Evolutionary conservation across 768 basidiomycete species (phyloP), one percentile per base, ranked within the genome.

Genomic region (Kwoniella shandongensis): DNA sequence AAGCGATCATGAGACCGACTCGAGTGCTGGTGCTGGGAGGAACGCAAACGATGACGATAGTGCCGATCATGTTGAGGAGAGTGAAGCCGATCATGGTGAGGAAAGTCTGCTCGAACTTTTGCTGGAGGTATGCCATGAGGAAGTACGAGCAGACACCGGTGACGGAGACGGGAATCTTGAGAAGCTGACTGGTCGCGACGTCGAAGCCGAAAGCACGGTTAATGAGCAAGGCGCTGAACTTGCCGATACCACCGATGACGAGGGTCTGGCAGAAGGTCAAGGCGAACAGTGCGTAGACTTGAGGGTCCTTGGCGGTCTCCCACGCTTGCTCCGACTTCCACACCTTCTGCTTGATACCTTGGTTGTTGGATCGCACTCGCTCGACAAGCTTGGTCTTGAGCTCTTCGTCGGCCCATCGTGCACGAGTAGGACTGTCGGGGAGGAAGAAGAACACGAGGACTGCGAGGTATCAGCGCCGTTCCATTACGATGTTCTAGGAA

Each of bases 1-100:
- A 83, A n/a, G 81, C 81, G 30, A 83, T 66, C 26, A 82, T 73
- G 10, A 82, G 76, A 32, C 81, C 81, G 32, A 80, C 80, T 51
- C 79, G 80, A 10, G 80, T 80, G 23, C 76, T 69, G 5, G 67
- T 29, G n/a, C 69, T 76, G 0, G 81, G 80, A 17, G 67, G 72
- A 4, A 82, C 81, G 30, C 73, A 79, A 20, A 82, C 57, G 62
- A 83, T 81, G 26, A 81, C 80, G 29, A 83, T 79, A 0, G 81
- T 81, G 11, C 80, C 81, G 15, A 79, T 78, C 42, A 83, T 75
- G 63, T 81, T 81, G 6, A 81, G 80, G 7, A 81, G 63, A 0
- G 81, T 81, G 67, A 80, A 83, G 1, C 80, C 79, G 56, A 80
- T 78, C 40, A 79, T 81, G 39, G 80, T 72, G 3, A 81, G 38